These are phyloP conservation scores for Scedosporium aurantiacum DNA, from an alignment of 2,329 filamentous ascomycete species.

Conservation along the genomic window DNA sequence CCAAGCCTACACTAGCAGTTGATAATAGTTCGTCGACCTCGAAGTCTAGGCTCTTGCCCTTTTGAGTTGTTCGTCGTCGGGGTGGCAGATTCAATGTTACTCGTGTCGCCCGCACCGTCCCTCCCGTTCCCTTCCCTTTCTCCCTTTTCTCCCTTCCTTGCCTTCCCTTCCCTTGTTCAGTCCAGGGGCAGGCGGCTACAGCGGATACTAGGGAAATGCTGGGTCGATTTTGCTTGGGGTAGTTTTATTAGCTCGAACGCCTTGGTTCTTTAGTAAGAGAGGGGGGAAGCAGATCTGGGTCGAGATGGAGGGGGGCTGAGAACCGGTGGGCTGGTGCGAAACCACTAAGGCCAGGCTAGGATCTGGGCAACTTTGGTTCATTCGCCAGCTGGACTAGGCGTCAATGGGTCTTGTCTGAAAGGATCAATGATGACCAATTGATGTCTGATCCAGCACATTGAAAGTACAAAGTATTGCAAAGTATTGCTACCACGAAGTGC, in stretches of 20 bases:
- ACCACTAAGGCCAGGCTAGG: too few species aligned
- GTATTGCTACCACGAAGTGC: too few species aligned
- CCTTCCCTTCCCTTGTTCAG: neutral
- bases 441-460: too few species aligned
- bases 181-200: neutral
- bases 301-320: too few species aligned
- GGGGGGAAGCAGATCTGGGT: too few species aligned
- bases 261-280: neutral
- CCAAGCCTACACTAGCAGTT: neutral
- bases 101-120: neutral
- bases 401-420: too few species aligned
- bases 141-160: too few species aligned
- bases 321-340: too few species aligned
- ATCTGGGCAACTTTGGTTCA: too few species aligned
- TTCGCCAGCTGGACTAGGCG: too few species aligned
- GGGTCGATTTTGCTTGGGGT: neutral
- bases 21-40: neutral
- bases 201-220: neutral
- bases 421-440: too few species aligned
- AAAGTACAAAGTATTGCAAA: too few species aligned
- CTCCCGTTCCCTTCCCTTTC: neutral
- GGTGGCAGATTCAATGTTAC: neutral
- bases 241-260: neutral
- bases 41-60: neutral
- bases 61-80: neutral